Evolutionary conservation across 23 red algal genomes (phyloP), one percentile per base, ranked within the genome.

Genomic region (Agarophyton chilense): DNA sequence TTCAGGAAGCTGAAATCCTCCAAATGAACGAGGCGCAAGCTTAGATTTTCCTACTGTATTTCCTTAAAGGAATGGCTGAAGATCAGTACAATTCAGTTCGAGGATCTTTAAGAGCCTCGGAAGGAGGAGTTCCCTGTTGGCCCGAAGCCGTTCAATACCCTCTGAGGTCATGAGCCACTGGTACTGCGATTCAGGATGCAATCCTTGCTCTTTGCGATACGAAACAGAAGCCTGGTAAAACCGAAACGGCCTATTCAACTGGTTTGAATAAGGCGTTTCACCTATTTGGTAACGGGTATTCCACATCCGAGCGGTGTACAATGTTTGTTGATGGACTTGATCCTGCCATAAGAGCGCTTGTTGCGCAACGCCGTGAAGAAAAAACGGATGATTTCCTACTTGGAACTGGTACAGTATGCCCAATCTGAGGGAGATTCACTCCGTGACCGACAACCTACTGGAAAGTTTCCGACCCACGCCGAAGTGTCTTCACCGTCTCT

Each of bases 131-230:
- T 17, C 34, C 49, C 50, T 74, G 58, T 35, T 88, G 70, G 66
- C 84, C 46, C 28, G 84, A 77, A 77, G 67, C 84, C 44, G 65
- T 88, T 2, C 45, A 75, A 18, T 77, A 88, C 72, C 68, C 77
- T 9, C 57, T 88, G 41, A 21, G 67, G 21, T 75, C 84, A 19
- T 64, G 63, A 49, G 50, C 49, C 24, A 88, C 45, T 0, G 16
- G 19, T 0, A 61, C 45, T 10, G 51, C 36, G 13, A 72, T 88
- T n/a, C 34, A 36, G 10, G 12, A 77, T 22, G 70, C 70, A 7
- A 61, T 46, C 12, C 28, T 63, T 12, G 38, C 45, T 61, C 65
- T 58, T 7, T 2, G 45, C 41, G 45, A 44, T 22, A 28, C 57
- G 10, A 40, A 50, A 0, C 84, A 88, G 47, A 67, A 28, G 29